Base-by-base conservation (phyloP, 176 grass and related monocot genomes). In the Poa pratensis region DNA sequence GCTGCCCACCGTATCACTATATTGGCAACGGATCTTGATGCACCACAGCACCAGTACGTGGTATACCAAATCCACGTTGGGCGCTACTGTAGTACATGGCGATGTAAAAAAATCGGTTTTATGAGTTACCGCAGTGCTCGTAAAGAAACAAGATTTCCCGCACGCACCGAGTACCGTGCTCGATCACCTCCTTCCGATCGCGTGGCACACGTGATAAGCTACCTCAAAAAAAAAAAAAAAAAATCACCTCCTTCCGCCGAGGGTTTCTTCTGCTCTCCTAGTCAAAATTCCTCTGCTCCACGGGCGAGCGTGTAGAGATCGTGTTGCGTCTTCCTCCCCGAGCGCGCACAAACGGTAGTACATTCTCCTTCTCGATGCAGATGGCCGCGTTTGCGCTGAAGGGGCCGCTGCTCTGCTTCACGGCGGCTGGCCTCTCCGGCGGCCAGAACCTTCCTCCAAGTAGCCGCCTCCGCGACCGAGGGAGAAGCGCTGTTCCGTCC, bases 171-270 rank as follows among this genome's bases (percentile, higher is more conserved):
- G 50, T 71, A 37, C 35, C 35, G 35, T 37, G 35, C 35, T 37
- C 35, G 35, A 37, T 37, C 35, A 37, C 35, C 35, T 37, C 35
- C 35, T 37, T n/a, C n/a, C n/a, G n/a, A n/a, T n/a, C n/a, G n/a
- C n/a, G n/a, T n/a, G n/a, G n/a, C n/a, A n/a, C n/a, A n/a, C n/a
- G n/a, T n/a, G n/a, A n/a, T n/a, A n/a, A n/a, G n/a, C n/a, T n/a
- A n/a, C n/a, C n/a, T n/a, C n/a, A n/a, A n/a, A n/a, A n/a, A n/a
- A n/a, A n/a, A n/a, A n/a, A n/a, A n/a, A n/a, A n/a, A n/a, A n/a
- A n/a, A n/a, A n/a, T n/a, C n/a, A n/a, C n/a, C 64, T 68, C 65
- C 66, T 69, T 69, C 66, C 18, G 66, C 66, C 66, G 66, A 69
- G 66, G 34, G 55, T 58, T 58, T 69, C 5, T 37, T 5, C 64